Percentiles rank a stretch among this genome's conserved stretches.
phyloP scores from a whole-genome alignment of 371 early-diverging fungal species.

The Apophysomyces variabilis region DNA sequence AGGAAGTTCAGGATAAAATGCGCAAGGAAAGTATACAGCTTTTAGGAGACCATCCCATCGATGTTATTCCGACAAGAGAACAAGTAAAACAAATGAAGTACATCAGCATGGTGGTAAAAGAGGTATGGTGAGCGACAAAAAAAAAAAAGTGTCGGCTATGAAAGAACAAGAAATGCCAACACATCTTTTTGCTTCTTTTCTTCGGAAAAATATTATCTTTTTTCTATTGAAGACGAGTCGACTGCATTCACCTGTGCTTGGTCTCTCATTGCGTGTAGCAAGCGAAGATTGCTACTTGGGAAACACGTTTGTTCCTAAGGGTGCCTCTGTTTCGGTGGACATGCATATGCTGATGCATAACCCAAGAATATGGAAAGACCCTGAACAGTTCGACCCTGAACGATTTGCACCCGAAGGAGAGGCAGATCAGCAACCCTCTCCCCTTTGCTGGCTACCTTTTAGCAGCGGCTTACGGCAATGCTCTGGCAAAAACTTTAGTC shows the following conservation, averaged over 20 bases:
- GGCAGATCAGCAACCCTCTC: conserved; percentile 8
- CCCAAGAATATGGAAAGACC: conserved; percentile 30
- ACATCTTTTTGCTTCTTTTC: neutral
- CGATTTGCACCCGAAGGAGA: conserved; percentile 29
- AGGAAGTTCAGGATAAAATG: conserved; percentile 53
- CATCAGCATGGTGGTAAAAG: conserved; percentile 18
- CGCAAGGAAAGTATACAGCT: conserved; percentile 53
- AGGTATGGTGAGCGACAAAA: neutral
- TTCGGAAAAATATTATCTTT: no score
- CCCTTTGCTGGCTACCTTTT: conserved; percentile 20
- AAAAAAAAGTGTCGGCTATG: neutral
- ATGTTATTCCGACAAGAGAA: conserved; percentile 38
- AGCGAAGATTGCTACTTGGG: conserved; percentile 17
- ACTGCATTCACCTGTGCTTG: conserved; percentile 11
- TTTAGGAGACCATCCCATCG: conserved; percentile 50
- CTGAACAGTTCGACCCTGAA: conserved; percentile 30
- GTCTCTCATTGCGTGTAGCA: conserved; percentile 5
- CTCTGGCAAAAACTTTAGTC: conserved; percentile 26
- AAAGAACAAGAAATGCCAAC: neutral
- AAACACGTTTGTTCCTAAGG: conserved; percentile 22
- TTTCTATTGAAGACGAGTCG: conserved; percentile 2
- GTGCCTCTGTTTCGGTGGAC: conserved; percentile 13
- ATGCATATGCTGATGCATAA: conserved; percentile 24
- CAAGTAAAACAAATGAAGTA: conserved; percentile 10
- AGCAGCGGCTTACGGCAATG: conserved; percentile 20